Base-by-base conservation (phyloP, 345 rosid genomes). In the Lenwebbia sp. region DNA sequence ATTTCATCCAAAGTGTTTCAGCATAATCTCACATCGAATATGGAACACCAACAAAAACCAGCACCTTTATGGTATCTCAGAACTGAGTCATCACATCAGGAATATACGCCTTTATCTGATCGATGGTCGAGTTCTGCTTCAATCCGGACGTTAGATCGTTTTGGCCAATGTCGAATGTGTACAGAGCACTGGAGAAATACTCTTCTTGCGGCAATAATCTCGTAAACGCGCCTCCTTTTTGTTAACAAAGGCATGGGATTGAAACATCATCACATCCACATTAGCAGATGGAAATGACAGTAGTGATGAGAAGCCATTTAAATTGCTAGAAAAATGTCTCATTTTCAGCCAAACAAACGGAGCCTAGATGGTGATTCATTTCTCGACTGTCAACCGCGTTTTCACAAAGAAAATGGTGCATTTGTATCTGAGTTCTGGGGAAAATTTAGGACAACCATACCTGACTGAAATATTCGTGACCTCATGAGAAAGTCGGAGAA, bases 111-210 rank as follows among this genome's bases (percentile, higher is more conserved):
- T 93, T 90, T 21, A 96, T 93, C 86, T 95, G 93, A 22, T 92
- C 91, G 0, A 23, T 83, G 5, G 95, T 92, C 94, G 91, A 58
- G 85, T 95, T 94, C 84, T 91, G 93, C 89, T 92, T 93, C 82
- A 91, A 92, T 28, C 95, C 94, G 70, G 95, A 82, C 0, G 92
- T 89, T 57, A 95, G 95, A 90, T 96, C 95, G 49, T 96, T 93
- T 23, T 94, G 98, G 83, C 94, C 98, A 13, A 93, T 92, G 86
- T 95, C 96, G 26, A 95, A 89, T 19, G 93, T 92, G 88, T 92
- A 92, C 83, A 94, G 83, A 6, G 92, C 96, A 33, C 44, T 81
- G 14, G 88, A 83, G 86, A 95, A 93, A 55, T 83, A 89, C 14
- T 91, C 91, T 84, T 87, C 89, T 83, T 44, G 57, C 1, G 96